Evolutionary conservation across 192 early-diverging fungal species (phyloP).

Genomic region (Backusella westeae): DNA sequence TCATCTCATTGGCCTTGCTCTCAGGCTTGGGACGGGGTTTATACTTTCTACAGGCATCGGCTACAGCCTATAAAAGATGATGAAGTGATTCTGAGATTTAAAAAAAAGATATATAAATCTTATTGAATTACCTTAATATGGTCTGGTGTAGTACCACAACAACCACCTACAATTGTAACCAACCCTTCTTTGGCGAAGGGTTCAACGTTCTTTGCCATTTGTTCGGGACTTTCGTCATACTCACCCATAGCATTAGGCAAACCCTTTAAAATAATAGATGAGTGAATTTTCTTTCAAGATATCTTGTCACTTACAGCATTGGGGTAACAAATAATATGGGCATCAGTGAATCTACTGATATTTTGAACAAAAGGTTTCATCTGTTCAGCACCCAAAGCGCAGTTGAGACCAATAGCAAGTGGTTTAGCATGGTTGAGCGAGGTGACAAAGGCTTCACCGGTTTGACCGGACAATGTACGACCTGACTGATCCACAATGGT

Average conservation of each 20-base stretch:
- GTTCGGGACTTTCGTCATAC: conserved; percentile 86
- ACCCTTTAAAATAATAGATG: conserved; percentile 50
- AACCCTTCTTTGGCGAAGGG: conserved; percentile 92
- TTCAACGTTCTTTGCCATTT: conserved; percentile 83
- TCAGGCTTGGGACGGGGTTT: conserved; percentile 72
- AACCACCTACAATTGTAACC: conserved; percentile 94
- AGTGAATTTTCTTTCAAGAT: no score
- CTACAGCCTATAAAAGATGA: conserved; percentile 54
- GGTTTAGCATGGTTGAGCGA: conserved; percentile 80
- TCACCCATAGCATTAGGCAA: conserved; percentile 97
- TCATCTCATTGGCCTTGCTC: conserved; percentile 66
- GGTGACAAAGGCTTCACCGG: conserved; percentile 92
- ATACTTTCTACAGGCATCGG: conserved; percentile 72
- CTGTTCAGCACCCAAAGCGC: conserved; percentile 85
- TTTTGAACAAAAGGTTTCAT: conserved; percentile 96
- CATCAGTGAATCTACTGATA: conserved; percentile 79
- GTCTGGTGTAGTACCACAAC: conserved; percentile 94
- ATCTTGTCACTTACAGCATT: conserved; percentile 64
- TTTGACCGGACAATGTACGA: conserved; percentile 94
- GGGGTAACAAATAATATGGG: conserved; percentile 91
- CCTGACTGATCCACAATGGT: conserved; percentile 98
- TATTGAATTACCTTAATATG: conserved; percentile 79
- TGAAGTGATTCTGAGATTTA: not conserved
- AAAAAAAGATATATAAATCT: not conserved
- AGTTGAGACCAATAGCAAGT: conserved; percentile 89